A percentile compares a stretch with the other conserved stretches of the same genome.
Evolutionary conservation across 805 yeast genomes (phyloP).

Genomic region (Saccharomycopsis amapae): DNA sequence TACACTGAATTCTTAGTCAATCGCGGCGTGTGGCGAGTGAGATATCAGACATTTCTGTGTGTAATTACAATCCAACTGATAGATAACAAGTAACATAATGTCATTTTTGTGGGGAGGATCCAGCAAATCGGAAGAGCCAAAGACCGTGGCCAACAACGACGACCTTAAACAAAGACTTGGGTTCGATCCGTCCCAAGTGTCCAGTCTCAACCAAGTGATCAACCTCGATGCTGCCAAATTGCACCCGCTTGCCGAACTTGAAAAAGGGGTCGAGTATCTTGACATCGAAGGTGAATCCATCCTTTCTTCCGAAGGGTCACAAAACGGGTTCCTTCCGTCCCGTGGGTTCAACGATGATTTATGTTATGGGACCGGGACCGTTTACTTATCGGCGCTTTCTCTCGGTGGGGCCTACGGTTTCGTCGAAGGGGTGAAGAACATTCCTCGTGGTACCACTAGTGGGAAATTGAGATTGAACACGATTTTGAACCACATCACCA

Average conservation of each 20-base stretch:
- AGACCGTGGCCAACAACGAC: slow-evolving; percentile 2
- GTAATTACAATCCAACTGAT: too few species aligned
- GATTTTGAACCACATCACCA: slow-evolving; percentile 82
- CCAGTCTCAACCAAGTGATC: slow-evolving; percentile 57
- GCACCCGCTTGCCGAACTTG: slow-evolving; percentile 91
- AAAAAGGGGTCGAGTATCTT: slow-evolving; percentile 80
- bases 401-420: slow-evolving; percentile 86
- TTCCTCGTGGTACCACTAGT: slow-evolving; percentile 63
- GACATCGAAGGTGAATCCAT: slow-evolving; percentile 83
- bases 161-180: slow-evolving; percentile 30
- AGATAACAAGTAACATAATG: too few species aligned
- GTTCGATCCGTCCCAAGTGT: slow-evolving; percentile 57
- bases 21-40: too few species aligned
- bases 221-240: slow-evolving; percentile 53
- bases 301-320: slow-evolving; percentile 74
- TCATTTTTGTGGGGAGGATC: slow-evolving; percentile 22
- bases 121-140: slow-evolving; percentile 2
- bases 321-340: slow-evolving; percentile 79
- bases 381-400: slow-evolving; percentile 80
- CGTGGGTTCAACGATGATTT: slow-evolving; percentile 97
- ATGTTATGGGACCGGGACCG: slow-evolving; percentile 96
- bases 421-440: slow-evolving; percentile 72
- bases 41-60: too few species aligned
- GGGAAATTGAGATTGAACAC: slow-evolving; percentile 83
- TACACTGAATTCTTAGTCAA: too few species aligned